These are phyloP conservation scores for Chlamydomonas incerta DNA, from an alignment of 139 green algal genomes.

Conservation along the genomic window DNA sequence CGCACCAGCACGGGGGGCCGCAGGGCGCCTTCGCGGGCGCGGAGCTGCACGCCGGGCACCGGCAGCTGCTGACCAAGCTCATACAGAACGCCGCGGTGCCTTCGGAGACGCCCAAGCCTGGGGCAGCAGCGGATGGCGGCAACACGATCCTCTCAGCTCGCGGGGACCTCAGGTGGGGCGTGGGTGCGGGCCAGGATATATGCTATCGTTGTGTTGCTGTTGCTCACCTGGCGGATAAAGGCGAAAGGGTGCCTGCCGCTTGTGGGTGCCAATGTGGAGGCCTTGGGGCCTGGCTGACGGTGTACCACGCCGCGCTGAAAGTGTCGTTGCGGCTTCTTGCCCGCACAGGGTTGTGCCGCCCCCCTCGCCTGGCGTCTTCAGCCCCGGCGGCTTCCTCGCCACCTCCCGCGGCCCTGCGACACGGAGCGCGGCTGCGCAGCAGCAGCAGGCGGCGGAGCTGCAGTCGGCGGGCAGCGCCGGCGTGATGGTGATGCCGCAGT, in stretches of 20 bases:
- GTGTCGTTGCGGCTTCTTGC: neutral
- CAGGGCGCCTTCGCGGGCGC: neutral
- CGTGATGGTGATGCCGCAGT: slow-evolving; percentile 37
- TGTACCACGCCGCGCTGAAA: too few species aligned
- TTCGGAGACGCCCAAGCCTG: neutral
- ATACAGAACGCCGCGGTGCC: slow-evolving; percentile 3
- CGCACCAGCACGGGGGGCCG: neutral
- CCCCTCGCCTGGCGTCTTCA: neutral
- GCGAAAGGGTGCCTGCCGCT: too few species aligned
- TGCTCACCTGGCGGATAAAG: too few species aligned
- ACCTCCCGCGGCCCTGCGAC: neutral
- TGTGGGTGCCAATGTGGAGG: too few species aligned
- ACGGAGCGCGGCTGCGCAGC: neutral
- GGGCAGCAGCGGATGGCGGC: neutral
- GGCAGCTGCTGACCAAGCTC: slow-evolving; percentile 44
- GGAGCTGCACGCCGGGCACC: slow-evolving; percentile 38
- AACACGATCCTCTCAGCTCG: neutral
- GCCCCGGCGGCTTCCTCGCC: neutral
- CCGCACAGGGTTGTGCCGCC: neutral
- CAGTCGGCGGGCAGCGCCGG: neutral
- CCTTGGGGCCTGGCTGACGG: too few species aligned
- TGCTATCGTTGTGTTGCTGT: neutral
- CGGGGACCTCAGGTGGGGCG: neutral
- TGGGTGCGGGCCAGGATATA: too few species aligned
- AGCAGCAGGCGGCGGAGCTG: neutral